A percentile compares a stretch with the other conserved stretches of the same genome.
phyloP scores from a whole-genome alignment of 768 basidiomycete genomes.

The Termitomyces sp. region DNA sequence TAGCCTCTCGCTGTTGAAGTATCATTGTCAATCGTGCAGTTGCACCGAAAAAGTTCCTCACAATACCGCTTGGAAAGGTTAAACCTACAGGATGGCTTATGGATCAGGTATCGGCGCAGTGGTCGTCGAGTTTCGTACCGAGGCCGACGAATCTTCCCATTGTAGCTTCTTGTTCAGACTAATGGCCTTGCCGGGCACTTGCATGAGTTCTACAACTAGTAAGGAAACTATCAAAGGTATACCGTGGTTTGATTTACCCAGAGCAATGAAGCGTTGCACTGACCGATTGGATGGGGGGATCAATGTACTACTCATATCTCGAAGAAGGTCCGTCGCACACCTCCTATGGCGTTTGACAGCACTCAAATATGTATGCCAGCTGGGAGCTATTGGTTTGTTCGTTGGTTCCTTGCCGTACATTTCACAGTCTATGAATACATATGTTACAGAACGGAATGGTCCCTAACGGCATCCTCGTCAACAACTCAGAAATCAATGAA shows the following conservation, averaged over 20 bases:
- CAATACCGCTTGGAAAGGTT: slow-evolving; percentile 32
- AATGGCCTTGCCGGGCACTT: slow-evolving; percentile 38
- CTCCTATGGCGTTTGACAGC: background rate
- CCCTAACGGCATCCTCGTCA: slow-evolving; percentile 41
- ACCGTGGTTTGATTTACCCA: background rate
- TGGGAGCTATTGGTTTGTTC: slow-evolving; percentile 55
- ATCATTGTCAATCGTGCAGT: slow-evolving; percentile 18
- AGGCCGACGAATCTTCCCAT: background rate
- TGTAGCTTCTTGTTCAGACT: slow-evolving; percentile 34
- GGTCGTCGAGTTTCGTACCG: background rate
- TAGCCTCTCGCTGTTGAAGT: background rate
- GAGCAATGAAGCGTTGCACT: slow-evolving; percentile 24
- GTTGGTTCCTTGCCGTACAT: slow-evolving; percentile 13
- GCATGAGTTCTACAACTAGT: slow-evolving; percentile 29
- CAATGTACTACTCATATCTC: slow-evolving; percentile 32
- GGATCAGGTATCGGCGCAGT: slow-evolving; percentile 29
- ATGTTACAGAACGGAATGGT: slow-evolving; percentile 44
- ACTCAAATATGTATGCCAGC: slow-evolving; percentile 22
- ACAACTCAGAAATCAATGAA: slow-evolving; percentile 37
- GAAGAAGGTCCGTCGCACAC: slow-evolving; percentile 30
- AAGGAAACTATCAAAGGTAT: background rate
- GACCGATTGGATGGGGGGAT: slow-evolving; percentile 38
- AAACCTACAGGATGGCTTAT: slow-evolving; percentile 36
- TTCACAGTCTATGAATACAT: background rate
- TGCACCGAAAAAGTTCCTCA: slow-evolving; percentile 35